Percentiles rank a stretch among this genome's conserved stretches.
phyloP scores from a whole-genome alignment of 331 rosid species.

The Cucumis variabilis region DNA sequence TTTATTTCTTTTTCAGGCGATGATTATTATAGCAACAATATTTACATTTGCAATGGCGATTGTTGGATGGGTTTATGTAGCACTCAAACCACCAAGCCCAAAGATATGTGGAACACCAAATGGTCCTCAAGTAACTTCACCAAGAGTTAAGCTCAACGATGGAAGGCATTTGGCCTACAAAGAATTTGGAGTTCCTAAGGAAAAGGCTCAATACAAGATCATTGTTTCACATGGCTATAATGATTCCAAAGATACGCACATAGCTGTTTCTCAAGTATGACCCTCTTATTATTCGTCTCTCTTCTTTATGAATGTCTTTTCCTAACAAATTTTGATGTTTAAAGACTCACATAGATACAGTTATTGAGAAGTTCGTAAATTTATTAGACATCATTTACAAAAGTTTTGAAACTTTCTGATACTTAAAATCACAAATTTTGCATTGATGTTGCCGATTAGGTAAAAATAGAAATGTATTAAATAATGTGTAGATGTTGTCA shows the following conservation, averaged over 20 bases:
- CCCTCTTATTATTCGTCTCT: neutral
- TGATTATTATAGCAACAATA: conserved; percentile 48
- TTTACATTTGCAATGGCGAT: conserved; percentile 56
- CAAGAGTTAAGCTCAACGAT: conserved; percentile 69
- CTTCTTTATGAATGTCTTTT: neutral
- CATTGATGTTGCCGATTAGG: neutral
- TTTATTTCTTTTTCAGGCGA: conserved; percentile 39
- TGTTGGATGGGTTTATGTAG: conserved; percentile 54
- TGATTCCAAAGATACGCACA: too few relatives aligned
- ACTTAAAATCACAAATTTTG: too few relatives aligned
- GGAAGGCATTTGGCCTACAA: conserved; percentile 82
- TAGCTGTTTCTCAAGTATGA: too few relatives aligned
- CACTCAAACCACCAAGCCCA: conserved; percentile 64
- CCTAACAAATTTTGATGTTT: neutral
- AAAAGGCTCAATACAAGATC: conserved; percentile 69
- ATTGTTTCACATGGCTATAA: conserved; percentile 32
- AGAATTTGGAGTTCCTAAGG: conserved; percentile 73
- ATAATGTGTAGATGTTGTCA: too few relatives aligned
- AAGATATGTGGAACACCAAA: conserved; percentile 61
- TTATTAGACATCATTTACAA: neutral
- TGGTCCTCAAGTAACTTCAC: conserved; percentile 69
- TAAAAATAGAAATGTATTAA: neutral
- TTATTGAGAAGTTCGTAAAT: neutral
- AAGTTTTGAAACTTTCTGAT: too few relatives aligned
- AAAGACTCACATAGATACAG: neutral